Percentiles rank a stretch among this genome's conserved stretches.
Conservation (phyloP, 2,329 filamentous ascomycete species). For the Uncinocarpus reesii region DNA sequence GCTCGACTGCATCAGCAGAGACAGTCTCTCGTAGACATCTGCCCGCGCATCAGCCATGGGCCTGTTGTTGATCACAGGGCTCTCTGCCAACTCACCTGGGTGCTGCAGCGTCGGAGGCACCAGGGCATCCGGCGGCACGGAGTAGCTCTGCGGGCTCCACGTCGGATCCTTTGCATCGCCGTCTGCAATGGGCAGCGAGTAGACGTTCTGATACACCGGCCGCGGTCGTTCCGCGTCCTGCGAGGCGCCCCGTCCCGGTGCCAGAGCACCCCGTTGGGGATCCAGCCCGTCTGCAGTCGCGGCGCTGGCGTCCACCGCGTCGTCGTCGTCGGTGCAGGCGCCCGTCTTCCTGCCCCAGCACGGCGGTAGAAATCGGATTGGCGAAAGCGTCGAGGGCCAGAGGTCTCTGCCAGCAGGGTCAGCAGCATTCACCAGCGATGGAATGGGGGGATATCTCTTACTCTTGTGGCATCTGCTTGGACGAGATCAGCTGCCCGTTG, state of each 20-base stretch:
- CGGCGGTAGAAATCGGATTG: slow-evolving; percentile 9
- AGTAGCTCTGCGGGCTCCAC: slow-evolving; percentile 10
- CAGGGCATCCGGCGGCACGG: slow-evolving; percentile 9
- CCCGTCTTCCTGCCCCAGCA: slow-evolving; percentile 2
- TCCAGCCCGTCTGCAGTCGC: not conserved
- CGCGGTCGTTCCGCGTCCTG: not conserved
- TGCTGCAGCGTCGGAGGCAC: slow-evolving; percentile 10
- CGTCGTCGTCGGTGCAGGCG: slow-evolving; percentile 2
- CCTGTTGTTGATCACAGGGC: too few species aligned
- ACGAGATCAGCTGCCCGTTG: not conserved
- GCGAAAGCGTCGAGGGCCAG: slow-evolving; percentile 12
- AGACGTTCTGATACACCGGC: slow-evolving; percentile 12
- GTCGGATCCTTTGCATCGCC: slow-evolving; percentile 7
- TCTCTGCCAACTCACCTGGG: not conserved
- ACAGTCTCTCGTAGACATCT: slow-evolving; percentile 9
- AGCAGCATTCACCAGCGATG: too few species aligned
- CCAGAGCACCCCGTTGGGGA: not conserved
- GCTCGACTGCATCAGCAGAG: not conserved
- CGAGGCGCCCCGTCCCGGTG: not conserved
- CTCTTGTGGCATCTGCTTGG: slow-evolving; percentile 6
- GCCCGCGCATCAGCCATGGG: not conserved
- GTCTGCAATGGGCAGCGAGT: slow-evolving; percentile 11
- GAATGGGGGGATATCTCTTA: too few species aligned
- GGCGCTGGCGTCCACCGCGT: not conserved
- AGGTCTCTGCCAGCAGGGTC: slow-evolving; percentile 1